phyloP scores from a whole-genome alignment of 2,329 filamentous ascomycete species.

The Laburnicola sp. region DNA sequence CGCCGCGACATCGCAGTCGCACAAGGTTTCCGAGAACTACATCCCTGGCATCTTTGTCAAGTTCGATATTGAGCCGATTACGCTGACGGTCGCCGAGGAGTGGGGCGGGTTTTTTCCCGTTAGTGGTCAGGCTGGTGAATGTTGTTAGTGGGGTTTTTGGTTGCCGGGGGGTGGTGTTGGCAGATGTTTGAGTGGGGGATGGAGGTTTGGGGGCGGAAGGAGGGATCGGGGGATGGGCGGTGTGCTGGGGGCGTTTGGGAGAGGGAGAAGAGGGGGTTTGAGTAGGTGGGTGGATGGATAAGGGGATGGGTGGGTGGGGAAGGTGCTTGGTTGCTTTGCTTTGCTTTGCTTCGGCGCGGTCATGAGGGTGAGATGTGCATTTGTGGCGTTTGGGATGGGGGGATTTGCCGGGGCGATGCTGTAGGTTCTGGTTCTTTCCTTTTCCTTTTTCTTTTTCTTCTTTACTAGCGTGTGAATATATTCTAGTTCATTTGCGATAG shows the following conservation, averaged over 20 bases:
- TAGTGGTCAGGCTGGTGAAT: slow-evolving; percentile 84
- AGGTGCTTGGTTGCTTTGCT: background rate
- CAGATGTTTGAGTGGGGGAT: slow-evolving; percentile 76
- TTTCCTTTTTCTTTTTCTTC: too few species aligned
- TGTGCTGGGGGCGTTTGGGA: slow-evolving; percentile 45
- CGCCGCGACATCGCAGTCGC: slow-evolving; percentile 87
- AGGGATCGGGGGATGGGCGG: slow-evolving; percentile 49
- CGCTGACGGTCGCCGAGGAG: slow-evolving; percentile 81
- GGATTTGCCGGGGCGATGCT: slow-evolving; percentile 2
- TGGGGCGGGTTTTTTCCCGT: slow-evolving; percentile 71
- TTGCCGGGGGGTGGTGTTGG: slow-evolving; percentile 92
- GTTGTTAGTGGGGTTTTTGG: slow-evolving; percentile 84
- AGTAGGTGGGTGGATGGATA: slow-evolving; percentile 3
- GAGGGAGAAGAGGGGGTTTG: slow-evolving; percentile 24
- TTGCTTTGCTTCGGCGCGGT: too few species aligned
- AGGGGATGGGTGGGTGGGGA: background rate
- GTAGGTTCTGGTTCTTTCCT: background rate
- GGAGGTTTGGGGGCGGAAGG: slow-evolving; percentile 52
- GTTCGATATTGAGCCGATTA: slow-evolving; percentile 96
- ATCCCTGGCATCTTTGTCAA: slow-evolving; percentile 97
- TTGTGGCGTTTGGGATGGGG: slow-evolving; percentile 8
- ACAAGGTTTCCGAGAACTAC: slow-evolving; percentile 66
- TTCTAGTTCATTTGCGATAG: too few species aligned
- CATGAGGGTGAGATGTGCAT: slow-evolving; percentile 1
- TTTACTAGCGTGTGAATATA: too few species aligned